phyloP scores from a whole-genome alignment of 352 stramenopile genomes.

The Globisporangium parvum region DNA sequence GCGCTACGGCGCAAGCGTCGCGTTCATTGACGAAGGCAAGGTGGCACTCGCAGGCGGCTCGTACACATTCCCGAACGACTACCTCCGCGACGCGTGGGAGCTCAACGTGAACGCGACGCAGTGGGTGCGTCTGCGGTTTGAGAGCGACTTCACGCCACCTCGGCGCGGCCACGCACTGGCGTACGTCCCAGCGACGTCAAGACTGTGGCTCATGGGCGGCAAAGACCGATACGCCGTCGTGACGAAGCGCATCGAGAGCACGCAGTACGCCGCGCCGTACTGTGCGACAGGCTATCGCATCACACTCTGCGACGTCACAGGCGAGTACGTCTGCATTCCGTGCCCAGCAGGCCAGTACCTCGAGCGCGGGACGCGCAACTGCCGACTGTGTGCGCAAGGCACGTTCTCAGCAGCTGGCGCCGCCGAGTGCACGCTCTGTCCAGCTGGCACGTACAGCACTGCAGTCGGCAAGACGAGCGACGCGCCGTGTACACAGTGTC shows the following conservation, averaged over 20 bases:
- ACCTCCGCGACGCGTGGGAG: slow-evolving; percentile 65
- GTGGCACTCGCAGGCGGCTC: slow-evolving; percentile 55
- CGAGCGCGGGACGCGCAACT: slow-evolving; percentile 46
- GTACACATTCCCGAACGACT: slow-evolving; percentile 72
- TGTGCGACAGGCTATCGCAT: slow-evolving; percentile 42
- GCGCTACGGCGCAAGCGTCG: slow-evolving; percentile 48
- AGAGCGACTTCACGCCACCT: slow-evolving; percentile 36
- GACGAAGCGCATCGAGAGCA: slow-evolving; percentile 38
- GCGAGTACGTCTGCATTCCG: slow-evolving; percentile 58
- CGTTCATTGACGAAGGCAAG: slow-evolving; percentile 55
- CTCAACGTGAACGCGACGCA: slow-evolving; percentile 61
- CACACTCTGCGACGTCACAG: slow-evolving; percentile 38
- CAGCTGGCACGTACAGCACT: slow-evolving; percentile 42
- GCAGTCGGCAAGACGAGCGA: slow-evolving; percentile 28
- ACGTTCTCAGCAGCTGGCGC: slow-evolving; percentile 38
- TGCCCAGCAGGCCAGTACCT: slow-evolving; percentile 55
- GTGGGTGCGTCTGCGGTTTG: slow-evolving; percentile 53
- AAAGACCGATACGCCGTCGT: slow-evolving; percentile 59
- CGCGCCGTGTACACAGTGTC: slow-evolving; percentile 37
- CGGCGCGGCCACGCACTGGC: slow-evolving; percentile 52
- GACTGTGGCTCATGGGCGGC: slow-evolving; percentile 53
- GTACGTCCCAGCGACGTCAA: slow-evolving; percentile 23
- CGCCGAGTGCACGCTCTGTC: slow-evolving; percentile 38
- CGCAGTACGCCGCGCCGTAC: slow-evolving; percentile 47
- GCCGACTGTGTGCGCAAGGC: slow-evolving; percentile 32